Evolutionary conservation across 495 filamentous ascomycete species (phyloP).

Genomic region (Lasiosphaeria hispida): DNA sequence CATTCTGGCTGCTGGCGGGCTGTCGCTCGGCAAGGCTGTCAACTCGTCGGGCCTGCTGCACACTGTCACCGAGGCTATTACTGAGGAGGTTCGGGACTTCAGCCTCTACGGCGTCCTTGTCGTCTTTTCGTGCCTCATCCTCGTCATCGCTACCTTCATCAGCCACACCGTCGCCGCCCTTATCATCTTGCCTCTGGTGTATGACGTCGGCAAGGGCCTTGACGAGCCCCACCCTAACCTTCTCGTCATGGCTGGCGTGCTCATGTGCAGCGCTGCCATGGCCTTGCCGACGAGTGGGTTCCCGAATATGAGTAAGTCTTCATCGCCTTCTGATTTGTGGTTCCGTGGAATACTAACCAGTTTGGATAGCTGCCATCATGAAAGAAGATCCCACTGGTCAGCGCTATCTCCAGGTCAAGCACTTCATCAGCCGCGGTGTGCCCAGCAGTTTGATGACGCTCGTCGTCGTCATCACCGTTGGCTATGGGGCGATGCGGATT

Average conservation of each 20-base stretch:
- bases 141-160: slow-evolving; percentile 97
- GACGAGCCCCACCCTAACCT: slow-evolving; percentile 88
- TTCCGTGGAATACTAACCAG: background rate
- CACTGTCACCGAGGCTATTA: slow-evolving; percentile 77
- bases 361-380: slow-evolving; percentile 84
- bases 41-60: slow-evolving; percentile 90
- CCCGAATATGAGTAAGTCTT: slow-evolving; percentile 94
- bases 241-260: slow-evolving; percentile 76
- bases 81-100: slow-evolving; percentile 66
- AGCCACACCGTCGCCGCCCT: slow-evolving; percentile 94
- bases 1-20: slow-evolving; percentile 90
- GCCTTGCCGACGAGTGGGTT: slow-evolving; percentile 93
- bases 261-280: slow-evolving; percentile 75
- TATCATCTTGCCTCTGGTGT: slow-evolving; percentile 89
- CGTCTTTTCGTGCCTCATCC: slow-evolving; percentile 79
- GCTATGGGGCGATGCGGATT: slow-evolving; percentile 83
- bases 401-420: slow-evolving; percentile 85
- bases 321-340: background rate
- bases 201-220: slow-evolving; percentile 79
- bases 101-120: slow-evolving; percentile 85
- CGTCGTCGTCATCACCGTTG: slow-evolving; percentile 76
- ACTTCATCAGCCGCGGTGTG: slow-evolving; percentile 89
- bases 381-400: slow-evolving; percentile 93
- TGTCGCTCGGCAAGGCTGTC: slow-evolving; percentile 92
- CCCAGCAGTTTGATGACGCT: slow-evolving; percentile 80